Percentiles rank a stretch among this genome's conserved stretches.
Conservation (phyloP, 257 asterid species). For the Solanum piurae region DNA sequence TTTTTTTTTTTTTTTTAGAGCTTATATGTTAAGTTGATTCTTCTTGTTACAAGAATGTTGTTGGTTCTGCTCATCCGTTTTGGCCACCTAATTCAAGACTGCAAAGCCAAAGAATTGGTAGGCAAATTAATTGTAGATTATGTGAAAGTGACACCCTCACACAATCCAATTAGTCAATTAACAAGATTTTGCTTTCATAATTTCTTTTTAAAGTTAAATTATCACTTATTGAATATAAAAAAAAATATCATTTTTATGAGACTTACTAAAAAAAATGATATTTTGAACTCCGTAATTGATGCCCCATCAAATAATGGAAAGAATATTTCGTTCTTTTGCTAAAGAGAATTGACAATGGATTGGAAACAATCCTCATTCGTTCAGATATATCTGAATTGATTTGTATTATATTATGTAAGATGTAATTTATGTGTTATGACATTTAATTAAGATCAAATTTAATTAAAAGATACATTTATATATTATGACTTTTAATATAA, state of each 20-base stretch:
- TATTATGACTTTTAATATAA: too few species aligned
- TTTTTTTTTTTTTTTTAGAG: too few species aligned
- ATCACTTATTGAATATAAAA: accelerated
- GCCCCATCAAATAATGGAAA: not conserved
- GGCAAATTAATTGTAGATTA: not conserved
- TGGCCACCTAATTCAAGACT: conserved; percentile 3
- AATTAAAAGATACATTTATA: too few species aligned
- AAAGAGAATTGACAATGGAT: not conserved
- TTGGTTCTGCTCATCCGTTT: not conserved
- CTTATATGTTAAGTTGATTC: accelerated
- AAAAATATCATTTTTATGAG: too few species aligned
- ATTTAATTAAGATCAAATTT: accelerated
- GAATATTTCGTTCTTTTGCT: not conserved
- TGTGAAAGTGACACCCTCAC: not conserved
- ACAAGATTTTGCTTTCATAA: not conserved
- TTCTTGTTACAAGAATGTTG: not conserved
- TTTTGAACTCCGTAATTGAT: not conserved
- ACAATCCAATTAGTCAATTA: not conserved
- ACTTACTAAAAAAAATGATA: not conserved
- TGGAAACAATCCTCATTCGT: too few species aligned
- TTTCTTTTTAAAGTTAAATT: not conserved
- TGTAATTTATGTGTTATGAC: accelerated
- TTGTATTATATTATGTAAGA: too few species aligned
- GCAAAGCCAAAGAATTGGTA: not conserved
- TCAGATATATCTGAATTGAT: accelerated